phyloP scores from a whole-genome alignment of 2,329 filamentous ascomycete genomes.

The Trichoderma oligosporum region DNA sequence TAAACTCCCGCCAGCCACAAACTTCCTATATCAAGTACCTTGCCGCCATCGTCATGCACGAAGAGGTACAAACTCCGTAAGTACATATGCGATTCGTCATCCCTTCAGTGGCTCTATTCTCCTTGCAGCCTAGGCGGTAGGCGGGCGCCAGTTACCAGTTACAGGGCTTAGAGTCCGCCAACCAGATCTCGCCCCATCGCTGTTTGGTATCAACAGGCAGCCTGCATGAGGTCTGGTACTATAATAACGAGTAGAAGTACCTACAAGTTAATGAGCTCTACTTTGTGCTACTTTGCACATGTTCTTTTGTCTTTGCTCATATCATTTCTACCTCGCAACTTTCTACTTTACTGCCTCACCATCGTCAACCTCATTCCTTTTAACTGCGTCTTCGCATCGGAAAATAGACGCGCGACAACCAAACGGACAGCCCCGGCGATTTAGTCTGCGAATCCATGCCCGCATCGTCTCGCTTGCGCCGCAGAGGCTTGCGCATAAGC shows the following conservation, averaged over 20 bases:
- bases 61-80: too few species aligned
- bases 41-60: too few species aligned
- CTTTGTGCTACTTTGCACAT: neutral
- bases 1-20: too few species aligned
- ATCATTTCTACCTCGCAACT: neutral
- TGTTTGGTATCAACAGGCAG: conserved; percentile 4
- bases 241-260: neutral
- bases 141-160: too few species aligned
- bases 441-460: conserved; percentile 22
- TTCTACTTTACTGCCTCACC: neutral
- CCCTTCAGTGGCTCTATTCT: neutral
- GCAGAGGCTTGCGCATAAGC: conserved; percentile 26
- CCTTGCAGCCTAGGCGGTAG: too few species aligned
- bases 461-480: conserved; percentile 22
- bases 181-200: neutral
- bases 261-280: neutral
- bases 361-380: neutral
- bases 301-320: neutral
- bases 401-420: neutral
- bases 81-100: conserved; percentile 8
- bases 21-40: too few species aligned
- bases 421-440: neutral
- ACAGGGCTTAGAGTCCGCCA: conserved; percentile 14
- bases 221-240: conserved; percentile 3
- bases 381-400: neutral